These are phyloP conservation scores for Escallonia rubra DNA, from an alignment of 129 eudicot genomes.

Conservation along the genomic window DNA sequence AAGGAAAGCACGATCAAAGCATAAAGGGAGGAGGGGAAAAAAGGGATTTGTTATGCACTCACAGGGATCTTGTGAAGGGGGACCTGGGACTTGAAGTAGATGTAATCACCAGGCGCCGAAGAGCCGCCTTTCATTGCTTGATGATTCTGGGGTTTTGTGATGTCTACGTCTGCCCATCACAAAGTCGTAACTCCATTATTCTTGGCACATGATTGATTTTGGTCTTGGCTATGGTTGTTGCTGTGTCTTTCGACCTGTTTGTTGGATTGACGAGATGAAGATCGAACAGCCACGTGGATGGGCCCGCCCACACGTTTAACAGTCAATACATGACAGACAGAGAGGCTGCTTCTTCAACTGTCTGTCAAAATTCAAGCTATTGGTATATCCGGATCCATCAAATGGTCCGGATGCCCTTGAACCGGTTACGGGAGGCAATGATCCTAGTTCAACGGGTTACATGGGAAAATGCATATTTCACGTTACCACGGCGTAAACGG, in stretches of 20 bases:
- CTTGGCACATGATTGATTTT: background rate
- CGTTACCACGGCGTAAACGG: too few relatives aligned
- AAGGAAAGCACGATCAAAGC: background rate
- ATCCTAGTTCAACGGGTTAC: too few relatives aligned
- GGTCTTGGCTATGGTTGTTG: background rate
- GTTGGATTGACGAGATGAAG: slow-evolving; percentile 14
- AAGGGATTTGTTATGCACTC: slow-evolving; percentile 10
- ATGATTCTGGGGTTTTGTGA: background rate
- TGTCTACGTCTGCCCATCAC: slow-evolving; percentile 4
- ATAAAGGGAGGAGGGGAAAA: background rate
- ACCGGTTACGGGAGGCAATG: too few relatives aligned
- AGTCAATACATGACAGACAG: too few relatives aligned
- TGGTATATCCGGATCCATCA: too few relatives aligned
- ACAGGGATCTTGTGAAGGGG: slow-evolving; percentile 99
- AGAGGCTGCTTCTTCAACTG: too few relatives aligned
- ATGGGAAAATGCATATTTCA: too few relatives aligned
- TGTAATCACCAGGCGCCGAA: slow-evolving; percentile 93
- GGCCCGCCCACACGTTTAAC: slow-evolving; percentile 11
- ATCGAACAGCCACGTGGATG: slow-evolving; percentile 31
- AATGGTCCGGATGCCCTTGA: too few relatives aligned
- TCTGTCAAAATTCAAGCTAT: too few relatives aligned
- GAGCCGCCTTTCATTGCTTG: slow-evolving; percentile 68
- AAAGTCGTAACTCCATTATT: background rate
- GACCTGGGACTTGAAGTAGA: slow-evolving; percentile 98
- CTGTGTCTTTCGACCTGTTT: background rate